Percentiles rank a stretch among this genome's conserved stretches.
Conservation (phyloP, 768 basidiomycete species). For the Macrolepiota fuliginosa region DNA sequence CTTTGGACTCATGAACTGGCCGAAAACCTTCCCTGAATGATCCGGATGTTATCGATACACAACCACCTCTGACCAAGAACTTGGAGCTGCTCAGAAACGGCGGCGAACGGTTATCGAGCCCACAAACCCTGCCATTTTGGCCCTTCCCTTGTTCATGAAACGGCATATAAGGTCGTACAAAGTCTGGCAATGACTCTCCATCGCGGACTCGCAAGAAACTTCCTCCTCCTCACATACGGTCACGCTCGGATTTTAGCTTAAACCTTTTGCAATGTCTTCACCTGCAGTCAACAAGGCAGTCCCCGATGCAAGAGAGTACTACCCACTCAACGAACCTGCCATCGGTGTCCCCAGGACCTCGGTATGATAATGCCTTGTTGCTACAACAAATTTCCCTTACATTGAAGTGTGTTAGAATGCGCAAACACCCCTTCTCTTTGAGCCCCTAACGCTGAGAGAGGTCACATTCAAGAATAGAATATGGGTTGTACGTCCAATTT, state of each 20-base stretch:
- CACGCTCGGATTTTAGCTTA: neutral
- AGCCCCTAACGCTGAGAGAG: constrained; percentile 60
- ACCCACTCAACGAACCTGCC: constrained; percentile 55
- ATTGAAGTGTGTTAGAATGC: constrained; percentile 35
- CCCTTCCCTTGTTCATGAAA: neutral
- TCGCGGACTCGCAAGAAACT: neutral
- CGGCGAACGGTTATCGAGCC: neutral
- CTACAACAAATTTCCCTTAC: neutral
- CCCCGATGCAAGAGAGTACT: constrained; percentile 50
- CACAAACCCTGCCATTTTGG: neutral
- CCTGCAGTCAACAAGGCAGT: constrained; percentile 41
- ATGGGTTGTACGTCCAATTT: constrained; percentile 48
- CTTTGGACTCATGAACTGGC: neutral
- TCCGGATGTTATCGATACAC: neutral
- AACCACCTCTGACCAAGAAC: neutral
- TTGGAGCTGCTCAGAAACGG: neutral
- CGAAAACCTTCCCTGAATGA: neutral
- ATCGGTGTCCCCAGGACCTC: constrained; percentile 38
- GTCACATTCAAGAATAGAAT: constrained; percentile 74
- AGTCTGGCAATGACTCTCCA: neutral
- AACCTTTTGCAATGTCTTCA: neutral
- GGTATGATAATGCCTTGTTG: constrained; percentile 11
- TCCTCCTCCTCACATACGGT: neutral
- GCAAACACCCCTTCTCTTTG: constrained; percentile 54
- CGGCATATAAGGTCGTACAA: neutral